Conservation (phyloP, 2,329 filamentous ascomycete species). For the Fusarium graminum region DNA sequence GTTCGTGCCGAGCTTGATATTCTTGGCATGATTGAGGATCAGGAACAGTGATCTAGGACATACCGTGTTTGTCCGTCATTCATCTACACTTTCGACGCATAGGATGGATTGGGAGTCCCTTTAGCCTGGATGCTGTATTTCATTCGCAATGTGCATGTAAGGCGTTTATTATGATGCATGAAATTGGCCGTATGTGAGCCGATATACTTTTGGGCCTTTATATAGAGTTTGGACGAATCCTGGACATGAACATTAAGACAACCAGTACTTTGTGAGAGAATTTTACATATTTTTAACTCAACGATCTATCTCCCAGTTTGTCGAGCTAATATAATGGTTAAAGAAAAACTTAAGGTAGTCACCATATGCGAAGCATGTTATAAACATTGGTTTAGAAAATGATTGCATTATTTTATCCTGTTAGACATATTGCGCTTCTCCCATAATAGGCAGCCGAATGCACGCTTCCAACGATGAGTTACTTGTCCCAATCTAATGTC, state of each 20-base stretch:
- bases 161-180: conserved; percentile 42
- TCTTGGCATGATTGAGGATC: conserved; percentile 76
- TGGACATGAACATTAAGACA: conserved; percentile 6
- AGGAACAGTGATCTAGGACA: conserved; percentile 46
- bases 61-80: neutral
- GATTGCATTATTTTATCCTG: neutral
- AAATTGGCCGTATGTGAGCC: conserved; percentile 14
- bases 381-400: neutral
- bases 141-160: conserved; percentile 39
- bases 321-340: neutral
- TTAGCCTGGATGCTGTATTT: conserved; percentile 8
- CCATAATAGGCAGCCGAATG: neutral
- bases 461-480: neutral
- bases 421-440: neutral
- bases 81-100: conserved; percentile 1
- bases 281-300: conserved; percentile 25
- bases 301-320: neutral
- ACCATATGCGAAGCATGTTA: neutral
- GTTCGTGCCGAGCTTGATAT: conserved; percentile 79
- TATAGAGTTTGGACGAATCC: conserved; percentile 19
- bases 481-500: neutral
- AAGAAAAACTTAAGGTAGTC: neutral
- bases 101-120: conserved; percentile 3
- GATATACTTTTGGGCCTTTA: conserved; percentile 9
- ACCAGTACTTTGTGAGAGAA: conserved; percentile 31